These are phyloP conservation scores for Phytopythium oedochilum DNA, from an alignment of 352 stramenopile species.

Conservation along the genomic window DNA sequence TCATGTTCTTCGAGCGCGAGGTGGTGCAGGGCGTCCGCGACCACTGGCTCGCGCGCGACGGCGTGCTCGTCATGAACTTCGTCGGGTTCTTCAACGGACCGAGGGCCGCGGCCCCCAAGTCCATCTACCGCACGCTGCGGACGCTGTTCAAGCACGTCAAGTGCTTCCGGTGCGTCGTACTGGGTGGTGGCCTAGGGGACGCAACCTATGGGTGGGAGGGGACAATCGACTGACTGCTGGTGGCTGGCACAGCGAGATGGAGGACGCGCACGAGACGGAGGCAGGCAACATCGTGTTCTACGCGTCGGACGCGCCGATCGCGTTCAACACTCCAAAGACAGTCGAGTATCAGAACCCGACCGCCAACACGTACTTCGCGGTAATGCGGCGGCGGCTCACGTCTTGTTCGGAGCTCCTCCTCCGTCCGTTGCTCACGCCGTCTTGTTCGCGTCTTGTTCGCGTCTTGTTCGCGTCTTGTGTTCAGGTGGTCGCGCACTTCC, in stretches of 20 bases:
- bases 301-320: constrained; percentile 60
- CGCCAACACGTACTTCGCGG: constrained; percentile 50
- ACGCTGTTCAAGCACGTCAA: constrained; percentile 70
- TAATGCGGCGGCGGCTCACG: constrained; percentile 11
- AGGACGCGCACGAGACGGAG: constrained; percentile 25
- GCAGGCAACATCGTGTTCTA: constrained; percentile 75
- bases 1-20: constrained; percentile 67
- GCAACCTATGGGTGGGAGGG: no score
- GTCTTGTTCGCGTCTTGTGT: background rate
- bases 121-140: constrained; percentile 65
- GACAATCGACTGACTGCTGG: background rate
- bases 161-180: constrained; percentile 28
- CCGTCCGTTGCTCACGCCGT: background rate
- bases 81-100: constrained; percentile 59
- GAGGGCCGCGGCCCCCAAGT: constrained; percentile 44
- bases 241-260: constrained; percentile 37
- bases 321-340: constrained; percentile 49
- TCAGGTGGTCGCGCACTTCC: constrained; percentile 58
- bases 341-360: constrained; percentile 44
- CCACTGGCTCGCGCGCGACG: constrained; percentile 47
- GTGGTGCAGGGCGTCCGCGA: constrained; percentile 38
- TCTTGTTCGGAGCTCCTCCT: background rate
- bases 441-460: background rate
- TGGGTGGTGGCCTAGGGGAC: background rate
- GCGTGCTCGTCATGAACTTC: constrained; percentile 80